These are phyloP conservation scores for Penicillium silybi DNA, from an alignment of 495 filamentous ascomycete genomes.

Conservation along the genomic window DNA sequence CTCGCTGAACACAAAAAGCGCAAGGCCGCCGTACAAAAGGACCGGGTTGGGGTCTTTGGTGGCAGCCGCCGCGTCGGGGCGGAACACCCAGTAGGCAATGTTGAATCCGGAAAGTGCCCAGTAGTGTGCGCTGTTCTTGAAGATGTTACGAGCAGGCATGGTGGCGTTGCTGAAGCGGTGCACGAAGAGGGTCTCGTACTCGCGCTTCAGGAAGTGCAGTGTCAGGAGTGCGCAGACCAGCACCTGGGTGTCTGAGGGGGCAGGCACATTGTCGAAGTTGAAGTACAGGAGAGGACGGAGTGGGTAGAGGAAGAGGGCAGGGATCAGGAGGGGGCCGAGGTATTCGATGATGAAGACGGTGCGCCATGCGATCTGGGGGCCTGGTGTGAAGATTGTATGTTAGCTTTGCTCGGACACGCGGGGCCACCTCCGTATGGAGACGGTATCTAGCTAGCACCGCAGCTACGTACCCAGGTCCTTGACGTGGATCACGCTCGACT, in stretches of 20 bases:
- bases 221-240: slow-evolving; percentile 67
- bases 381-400: slow-evolving; percentile 39
- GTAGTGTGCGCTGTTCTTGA: slow-evolving; percentile 90
- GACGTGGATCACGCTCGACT: slow-evolving; percentile 71
- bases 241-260: slow-evolving; percentile 62
- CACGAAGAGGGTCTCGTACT: slow-evolving; percentile 88
- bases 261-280: slow-evolving; percentile 47
- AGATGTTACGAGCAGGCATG: slow-evolving; percentile 82
- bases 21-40: slow-evolving; percentile 59
- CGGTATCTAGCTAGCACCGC: background rate
- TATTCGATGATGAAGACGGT: slow-evolving; percentile 96
- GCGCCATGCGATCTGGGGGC: slow-evolving; percentile 87
- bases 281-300: slow-evolving; percentile 72
- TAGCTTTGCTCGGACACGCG: background rate
- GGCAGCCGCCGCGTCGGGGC: slow-evolving; percentile 60
- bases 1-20: slow-evolving; percentile 72
- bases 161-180: slow-evolving; percentile 93
- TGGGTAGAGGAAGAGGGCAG: slow-evolving; percentile 64
- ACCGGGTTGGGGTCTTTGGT: slow-evolving; percentile 35
- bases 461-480: slow-evolving; percentile 83
- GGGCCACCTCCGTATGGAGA: background rate
- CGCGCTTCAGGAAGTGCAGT: slow-evolving; percentile 90
- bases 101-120: slow-evolving; percentile 80
- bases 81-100: slow-evolving; percentile 82
- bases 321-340: slow-evolving; percentile 87